A percentile compares a stretch with the other conserved stretches of the same genome.
Conservation (phyloP, 305 asterid species). For the Rubia occidens region DNA sequence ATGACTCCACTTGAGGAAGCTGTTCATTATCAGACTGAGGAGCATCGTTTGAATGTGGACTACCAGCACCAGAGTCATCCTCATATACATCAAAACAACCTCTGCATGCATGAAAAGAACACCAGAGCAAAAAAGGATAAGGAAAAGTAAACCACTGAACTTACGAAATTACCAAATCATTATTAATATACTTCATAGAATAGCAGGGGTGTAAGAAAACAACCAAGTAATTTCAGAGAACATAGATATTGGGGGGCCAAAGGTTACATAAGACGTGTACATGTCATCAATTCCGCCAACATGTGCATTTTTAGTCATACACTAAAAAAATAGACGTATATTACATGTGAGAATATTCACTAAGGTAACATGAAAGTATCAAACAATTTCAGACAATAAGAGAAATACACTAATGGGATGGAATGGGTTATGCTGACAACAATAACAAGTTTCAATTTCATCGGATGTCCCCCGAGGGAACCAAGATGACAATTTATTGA, state of each 20-base stretch:
- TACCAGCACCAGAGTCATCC: constrained; percentile 41
- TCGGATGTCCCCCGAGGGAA: background rate
- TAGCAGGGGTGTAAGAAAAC: background rate
- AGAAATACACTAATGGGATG: background rate
- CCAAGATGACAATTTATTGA: background rate
- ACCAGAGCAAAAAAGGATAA: background rate
- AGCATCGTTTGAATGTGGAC: constrained; percentile 49
- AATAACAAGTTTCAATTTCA: background rate
- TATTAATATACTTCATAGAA: background rate
- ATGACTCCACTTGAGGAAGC: constrained; percentile 26
- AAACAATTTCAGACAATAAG: background rate
- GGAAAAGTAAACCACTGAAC: background rate
- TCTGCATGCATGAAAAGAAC: constrained; percentile 26
- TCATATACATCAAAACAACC: constrained; percentile 86
- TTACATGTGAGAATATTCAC: background rate
- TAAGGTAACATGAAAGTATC: background rate
- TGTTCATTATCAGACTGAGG: constrained; percentile 36
- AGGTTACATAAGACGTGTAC: background rate
- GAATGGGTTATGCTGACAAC: background rate
- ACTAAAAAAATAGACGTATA: too few species aligned
- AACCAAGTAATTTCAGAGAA: background rate
- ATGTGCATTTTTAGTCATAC: background rate
- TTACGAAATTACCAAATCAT: background rate
- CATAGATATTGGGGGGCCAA: background rate
- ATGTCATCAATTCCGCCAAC: background rate